phyloP scores from a whole-genome alignment of 2,329 filamentous ascomycete species.

The Samsoniella hepiali region DNA sequence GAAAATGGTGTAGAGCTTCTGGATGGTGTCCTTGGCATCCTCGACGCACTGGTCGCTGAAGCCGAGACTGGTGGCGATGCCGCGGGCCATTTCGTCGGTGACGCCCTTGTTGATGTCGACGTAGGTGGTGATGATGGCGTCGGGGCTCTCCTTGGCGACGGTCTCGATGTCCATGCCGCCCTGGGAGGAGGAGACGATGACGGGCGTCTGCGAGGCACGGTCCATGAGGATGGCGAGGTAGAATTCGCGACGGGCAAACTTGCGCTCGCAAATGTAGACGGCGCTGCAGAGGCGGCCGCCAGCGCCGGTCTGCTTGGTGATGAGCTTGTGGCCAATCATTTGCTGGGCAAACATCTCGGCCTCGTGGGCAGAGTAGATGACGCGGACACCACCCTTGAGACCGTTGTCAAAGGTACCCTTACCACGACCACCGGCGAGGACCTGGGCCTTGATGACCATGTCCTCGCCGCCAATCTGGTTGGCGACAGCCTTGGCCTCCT shows the following conservation, averaged over 20 bases:
- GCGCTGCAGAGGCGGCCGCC: constrained; percentile 90
- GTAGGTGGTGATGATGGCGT: constrained; percentile 90
- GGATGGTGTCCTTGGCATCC: constrained; percentile 91
- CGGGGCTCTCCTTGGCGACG: constrained; percentile 95
- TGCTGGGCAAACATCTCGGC: constrained; percentile 97
- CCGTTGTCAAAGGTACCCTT: constrained; percentile 98
- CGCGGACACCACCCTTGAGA: constrained; percentile 95
- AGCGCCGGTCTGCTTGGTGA: constrained; percentile 98
- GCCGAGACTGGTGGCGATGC: constrained; percentile 86
- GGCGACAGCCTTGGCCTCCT: constrained; percentile 88
- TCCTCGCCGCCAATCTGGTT: constrained; percentile 90
- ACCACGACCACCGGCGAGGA: constrained; percentile 93
- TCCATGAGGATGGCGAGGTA: constrained; percentile 99
- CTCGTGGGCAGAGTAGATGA: constrained; percentile 96
- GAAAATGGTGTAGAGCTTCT: constrained; percentile 99
- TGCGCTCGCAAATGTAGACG: constrained; percentile 99
- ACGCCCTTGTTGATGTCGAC: constrained; percentile 94
- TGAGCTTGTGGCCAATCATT: constrained; percentile 99
- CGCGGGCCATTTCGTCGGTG: constrained; percentile 88
- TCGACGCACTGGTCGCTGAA: constrained; percentile 98
- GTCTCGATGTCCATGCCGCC: constrained; percentile 99
- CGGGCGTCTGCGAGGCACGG: constrained; percentile 81
- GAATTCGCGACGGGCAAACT: constrained; percentile 98
- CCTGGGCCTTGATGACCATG: constrained; percentile 99
- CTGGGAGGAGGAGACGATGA: constrained; percentile 97